Percentiles rank a stretch among this genome's conserved stretches.
Evolutionary conservation across 495 filamentous ascomycete genomes (phyloP).

Genomic region (Halenospora varia): DNA sequence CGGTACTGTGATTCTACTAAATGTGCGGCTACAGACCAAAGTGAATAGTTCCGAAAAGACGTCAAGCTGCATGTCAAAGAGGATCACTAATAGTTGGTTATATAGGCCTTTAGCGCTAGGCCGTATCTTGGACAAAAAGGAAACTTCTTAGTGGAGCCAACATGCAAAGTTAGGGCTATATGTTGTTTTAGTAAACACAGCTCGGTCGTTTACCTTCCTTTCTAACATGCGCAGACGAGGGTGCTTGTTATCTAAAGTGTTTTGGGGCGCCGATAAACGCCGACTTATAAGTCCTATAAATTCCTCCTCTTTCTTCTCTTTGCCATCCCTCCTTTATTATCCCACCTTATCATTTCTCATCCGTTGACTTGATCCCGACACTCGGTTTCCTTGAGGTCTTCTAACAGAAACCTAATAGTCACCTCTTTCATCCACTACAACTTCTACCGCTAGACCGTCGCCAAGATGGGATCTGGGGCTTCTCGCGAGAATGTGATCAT

Average conservation of each 20-base stretch:
- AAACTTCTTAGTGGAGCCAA: neutral
- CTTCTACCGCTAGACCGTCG: neutral
- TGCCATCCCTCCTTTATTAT: neutral
- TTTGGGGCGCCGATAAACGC: neutral
- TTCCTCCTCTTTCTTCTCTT: neutral
- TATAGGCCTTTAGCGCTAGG: neutral
- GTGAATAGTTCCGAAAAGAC: neutral
- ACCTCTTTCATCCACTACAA: neutral
- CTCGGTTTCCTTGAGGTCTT: too few relatives aligned
- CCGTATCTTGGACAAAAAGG: neutral
- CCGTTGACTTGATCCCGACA: neutral
- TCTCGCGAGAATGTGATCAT: conserved; percentile 2
- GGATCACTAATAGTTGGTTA: neutral
- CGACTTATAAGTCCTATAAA: neutral
- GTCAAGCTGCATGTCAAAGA: neutral
- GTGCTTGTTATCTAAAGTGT: neutral
- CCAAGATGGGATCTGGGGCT: neutral
- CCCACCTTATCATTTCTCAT: neutral
- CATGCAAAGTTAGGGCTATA: neutral
- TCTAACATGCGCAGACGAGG: neutral
- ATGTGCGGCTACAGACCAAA: neutral
- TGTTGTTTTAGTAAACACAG: neutral
- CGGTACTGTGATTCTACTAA: neutral
- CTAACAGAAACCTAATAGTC: neutral
- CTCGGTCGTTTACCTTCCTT: neutral